Base-by-base conservation (phyloP, 2,329 filamentous ascomycete genomes). In the Fusarium beomiforme region DNA sequence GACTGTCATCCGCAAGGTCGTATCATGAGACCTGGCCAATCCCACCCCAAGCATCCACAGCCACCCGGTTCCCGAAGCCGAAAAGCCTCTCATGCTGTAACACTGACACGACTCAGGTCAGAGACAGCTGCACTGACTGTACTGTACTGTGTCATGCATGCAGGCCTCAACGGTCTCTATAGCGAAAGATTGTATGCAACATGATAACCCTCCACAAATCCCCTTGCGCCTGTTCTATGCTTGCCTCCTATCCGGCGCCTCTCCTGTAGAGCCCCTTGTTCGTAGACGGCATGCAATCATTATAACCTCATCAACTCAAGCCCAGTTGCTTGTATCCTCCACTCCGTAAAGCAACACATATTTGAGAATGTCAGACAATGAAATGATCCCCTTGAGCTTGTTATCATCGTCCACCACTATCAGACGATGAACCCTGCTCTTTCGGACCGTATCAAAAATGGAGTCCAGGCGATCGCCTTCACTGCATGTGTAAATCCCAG, bases 361-460 rank as follows among this genome's bases (percentile, higher is more conserved):
- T 77, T 97, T 94, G 73, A 99, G 88, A 73, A 99, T 98, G 82
- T 99, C 96, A 64, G 95, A 98, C 59, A 99, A 86, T 10, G 95
- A 98, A 66, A 99, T 90, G 59, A 99, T 90, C 49, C 96, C 96
- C 79, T 92, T 93, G 59, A 99, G 89, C 74, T 91, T 90, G 79
- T 91, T 93, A 56, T 95, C 89, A 72, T 98, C 94, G 80, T 99
- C 95, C 63, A 99, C 93, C 51, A 99, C 92, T 61, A 98, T 91
- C 71, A 99, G 86, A 70, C 96, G 89, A 82, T 99, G 96, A 31
- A 99, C 95, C 67, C 97, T 89, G 47, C 95, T 97, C 83, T 95
- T 97, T 73, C 95, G 93, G 74, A 99, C 93, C 2, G 96, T 98
- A 80, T 98, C 95, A 80, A 98, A 98, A 74, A 99, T 96, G 14